Evolutionary conservation across 345 rosid species (phyloP).

Genomic region (Lepidium africanum): DNA sequence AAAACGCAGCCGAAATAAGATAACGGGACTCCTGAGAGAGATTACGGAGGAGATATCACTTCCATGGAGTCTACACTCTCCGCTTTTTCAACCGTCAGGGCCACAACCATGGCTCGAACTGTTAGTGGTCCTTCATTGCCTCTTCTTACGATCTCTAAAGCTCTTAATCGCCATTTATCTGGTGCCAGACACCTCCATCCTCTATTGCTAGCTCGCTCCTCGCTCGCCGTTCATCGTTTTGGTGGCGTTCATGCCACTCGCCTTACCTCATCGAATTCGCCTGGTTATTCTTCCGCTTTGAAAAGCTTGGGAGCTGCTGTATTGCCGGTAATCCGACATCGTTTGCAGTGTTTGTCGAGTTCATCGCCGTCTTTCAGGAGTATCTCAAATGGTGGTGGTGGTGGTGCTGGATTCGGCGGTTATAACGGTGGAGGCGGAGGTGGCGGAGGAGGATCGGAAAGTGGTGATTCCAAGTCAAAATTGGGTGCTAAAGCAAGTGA

Average conservation of each 20-base stretch:
- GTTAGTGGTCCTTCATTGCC: conserved; percentile 19
- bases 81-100: conserved; percentile 24
- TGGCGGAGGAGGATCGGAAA: conserved; percentile 41
- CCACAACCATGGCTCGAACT: conserved; percentile 24
- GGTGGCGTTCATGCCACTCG: conserved; percentile 3
- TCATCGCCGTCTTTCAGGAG: conserved; percentile 47
- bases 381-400: conserved; percentile 42
- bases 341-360: conserved; percentile 43
- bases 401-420: conserved; percentile 32
- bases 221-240: conserved; percentile 20
- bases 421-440: conserved; percentile 38
- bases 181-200: conserved; percentile 12
- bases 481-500: conserved; percentile 41
- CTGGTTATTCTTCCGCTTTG: neutral
- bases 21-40: conserved; percentile 6
- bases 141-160: conserved; percentile 46
- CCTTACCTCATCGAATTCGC: neutral
- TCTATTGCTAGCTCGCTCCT: conserved; percentile 26
- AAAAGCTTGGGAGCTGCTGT: conserved; percentile 24
- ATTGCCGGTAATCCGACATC: conserved; percentile 32
- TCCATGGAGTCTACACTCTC: conserved; percentile 45
- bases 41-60: neutral
- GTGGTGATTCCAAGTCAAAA: conserved; percentile 52
- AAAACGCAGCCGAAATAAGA: conserved; percentile 1
- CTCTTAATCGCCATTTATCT: conserved; percentile 40